Conservation (phyloP, 2,329 filamentous ascomycete species). For the Rutstroemia sp. region DNA sequence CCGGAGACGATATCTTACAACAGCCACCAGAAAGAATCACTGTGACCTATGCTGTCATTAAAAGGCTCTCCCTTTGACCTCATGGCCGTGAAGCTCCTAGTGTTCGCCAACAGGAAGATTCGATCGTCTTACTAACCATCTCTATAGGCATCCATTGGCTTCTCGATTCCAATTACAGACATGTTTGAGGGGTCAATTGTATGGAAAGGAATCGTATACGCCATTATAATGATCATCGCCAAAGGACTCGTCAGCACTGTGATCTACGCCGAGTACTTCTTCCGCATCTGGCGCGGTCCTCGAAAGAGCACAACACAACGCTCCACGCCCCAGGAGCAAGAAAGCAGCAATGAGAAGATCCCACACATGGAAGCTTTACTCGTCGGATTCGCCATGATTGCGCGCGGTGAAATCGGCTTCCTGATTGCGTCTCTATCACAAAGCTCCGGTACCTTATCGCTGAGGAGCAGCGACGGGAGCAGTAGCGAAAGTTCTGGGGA, state of each 20-base stretch:
- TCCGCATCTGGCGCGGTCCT: neutral
- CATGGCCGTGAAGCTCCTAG: no score
- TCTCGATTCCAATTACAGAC: conserved; percentile 65
- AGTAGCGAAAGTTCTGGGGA: conserved; percentile 5
- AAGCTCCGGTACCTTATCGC: conserved; percentile 32
- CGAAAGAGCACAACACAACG: neutral
- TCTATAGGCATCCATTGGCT: conserved; percentile 56
- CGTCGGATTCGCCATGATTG: conserved; percentile 53
- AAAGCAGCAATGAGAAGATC: conserved; percentile 8
- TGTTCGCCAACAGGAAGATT: no score
- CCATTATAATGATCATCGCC: conserved; percentile 58
- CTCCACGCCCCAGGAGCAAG: neutral
- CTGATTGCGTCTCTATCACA: conserved; percentile 65
- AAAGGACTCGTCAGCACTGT: conserved; percentile 51
- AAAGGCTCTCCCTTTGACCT: no score
- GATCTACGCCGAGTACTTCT: conserved; percentile 16
- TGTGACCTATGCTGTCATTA: neutral
- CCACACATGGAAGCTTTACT: conserved; percentile 15
- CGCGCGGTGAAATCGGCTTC: conserved; percentile 74
- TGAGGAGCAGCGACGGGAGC: neutral
- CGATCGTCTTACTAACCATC: neutral
- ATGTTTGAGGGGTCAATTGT: conserved; percentile 58
- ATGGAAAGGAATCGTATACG: conserved; percentile 69
- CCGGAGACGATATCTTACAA: no score
- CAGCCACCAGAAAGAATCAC: no score